Conservation (phyloP, 208 protist genomes). For the Tritrichomonas foetus region DNA sequence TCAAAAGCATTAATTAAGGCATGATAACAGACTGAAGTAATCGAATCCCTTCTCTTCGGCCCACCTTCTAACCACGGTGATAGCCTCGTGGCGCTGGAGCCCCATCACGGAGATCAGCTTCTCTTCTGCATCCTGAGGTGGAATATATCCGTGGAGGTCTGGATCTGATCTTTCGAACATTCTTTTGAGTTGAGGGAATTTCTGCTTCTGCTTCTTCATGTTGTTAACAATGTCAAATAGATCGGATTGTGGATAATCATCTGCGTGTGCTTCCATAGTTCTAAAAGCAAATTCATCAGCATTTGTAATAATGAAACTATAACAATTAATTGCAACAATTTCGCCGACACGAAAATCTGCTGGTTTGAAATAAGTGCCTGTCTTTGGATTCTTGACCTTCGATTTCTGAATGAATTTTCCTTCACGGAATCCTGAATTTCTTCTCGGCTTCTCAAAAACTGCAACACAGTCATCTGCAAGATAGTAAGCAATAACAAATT, state of each 20-base stretch:
- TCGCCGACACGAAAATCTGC: slow-evolving; percentile 39
- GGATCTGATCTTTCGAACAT: neutral
- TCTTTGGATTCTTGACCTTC: slow-evolving; percentile 39
- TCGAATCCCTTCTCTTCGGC: neutral
- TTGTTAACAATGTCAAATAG: neutral
- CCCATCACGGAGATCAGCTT: neutral
- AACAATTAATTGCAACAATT: neutral
- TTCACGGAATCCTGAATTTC: slow-evolving; percentile 52
- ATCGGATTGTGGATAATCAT: slow-evolving; percentile 24
- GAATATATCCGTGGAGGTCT: neutral
- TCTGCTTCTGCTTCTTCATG: neutral
- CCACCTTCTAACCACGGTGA: neutral
- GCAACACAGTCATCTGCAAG: slow-evolving; percentile 41
- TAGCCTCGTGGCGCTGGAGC: neutral
- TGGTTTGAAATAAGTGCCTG: neutral
- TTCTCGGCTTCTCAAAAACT: slow-evolving; percentile 43
- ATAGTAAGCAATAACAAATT: slow-evolving; percentile 49
- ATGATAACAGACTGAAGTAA: neutral
- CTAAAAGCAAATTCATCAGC: neutral
- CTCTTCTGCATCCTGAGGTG: neutral
- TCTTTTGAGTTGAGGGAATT: neutral
- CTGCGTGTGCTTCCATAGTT: neutral
- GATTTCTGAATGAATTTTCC: slow-evolving; percentile 51
- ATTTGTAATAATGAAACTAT: neutral
- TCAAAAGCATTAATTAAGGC: neutral